These are phyloP conservation scores for Arabidopsis lyrata DNA, from an alignment of 441 rosid genomes.

Conservation along the genomic window DNA sequence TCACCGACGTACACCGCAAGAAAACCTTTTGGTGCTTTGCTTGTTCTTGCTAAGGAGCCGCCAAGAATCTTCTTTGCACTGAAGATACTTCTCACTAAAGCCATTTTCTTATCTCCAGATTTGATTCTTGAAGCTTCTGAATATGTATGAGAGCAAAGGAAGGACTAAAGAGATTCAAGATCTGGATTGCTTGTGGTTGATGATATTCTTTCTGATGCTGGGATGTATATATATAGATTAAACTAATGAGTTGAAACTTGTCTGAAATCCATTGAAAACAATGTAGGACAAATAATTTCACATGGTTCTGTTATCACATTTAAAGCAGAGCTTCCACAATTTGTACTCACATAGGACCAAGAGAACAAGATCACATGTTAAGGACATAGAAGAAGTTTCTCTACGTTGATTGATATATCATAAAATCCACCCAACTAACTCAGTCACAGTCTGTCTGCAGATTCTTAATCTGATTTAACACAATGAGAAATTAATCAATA, in stretches of 20 bases:
- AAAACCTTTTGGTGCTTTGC: slow-evolving; percentile 41
- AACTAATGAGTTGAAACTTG: slow-evolving; percentile 3
- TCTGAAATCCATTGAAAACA: slow-evolving; percentile 16
- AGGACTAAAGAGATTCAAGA: slow-evolving; percentile 2
- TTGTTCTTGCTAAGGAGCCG: not conserved
- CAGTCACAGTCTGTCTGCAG: slow-evolving; percentile 18
- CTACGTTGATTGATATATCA: not conserved
- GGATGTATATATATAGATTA: slow-evolving; percentile 24
- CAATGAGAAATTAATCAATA: not conserved
- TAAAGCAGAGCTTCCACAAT: slow-evolving; percentile 24
- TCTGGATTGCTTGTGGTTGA: slow-evolving; percentile 24
- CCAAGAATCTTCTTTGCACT: slow-evolving; percentile 17
- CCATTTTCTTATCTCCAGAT: not conserved
- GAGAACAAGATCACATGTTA: slow-evolving; percentile 30
- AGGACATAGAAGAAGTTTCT: slow-evolving; percentile 7
- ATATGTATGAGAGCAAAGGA: not conserved
- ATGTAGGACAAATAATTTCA: not conserved
- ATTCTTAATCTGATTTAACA: not conserved
- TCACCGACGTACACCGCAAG: slow-evolving; percentile 51
- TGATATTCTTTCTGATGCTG: not conserved
- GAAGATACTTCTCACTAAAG: slow-evolving; percentile 24
- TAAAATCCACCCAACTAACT: slow-evolving; percentile 6
- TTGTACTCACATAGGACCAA: slow-evolving; percentile 4
- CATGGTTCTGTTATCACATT: slow-evolving; percentile 32
- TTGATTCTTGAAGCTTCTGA: not conserved